Base-by-base conservation (phyloP, 768 basidiomycete genomes). In the Fomitopsis pulvina region DNA sequence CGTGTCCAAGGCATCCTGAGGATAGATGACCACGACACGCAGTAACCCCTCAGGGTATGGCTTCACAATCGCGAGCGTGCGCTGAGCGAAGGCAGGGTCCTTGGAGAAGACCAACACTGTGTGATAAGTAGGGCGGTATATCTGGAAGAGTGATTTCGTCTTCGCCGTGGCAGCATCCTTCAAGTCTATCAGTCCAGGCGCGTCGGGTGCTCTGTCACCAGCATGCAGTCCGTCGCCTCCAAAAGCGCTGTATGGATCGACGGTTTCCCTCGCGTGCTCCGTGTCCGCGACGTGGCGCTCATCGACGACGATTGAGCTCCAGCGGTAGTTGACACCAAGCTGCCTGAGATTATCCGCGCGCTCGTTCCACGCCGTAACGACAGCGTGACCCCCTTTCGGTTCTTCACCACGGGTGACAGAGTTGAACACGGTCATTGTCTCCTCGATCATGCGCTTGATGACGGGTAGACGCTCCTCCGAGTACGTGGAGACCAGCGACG, bases 281-380 rank as follows among this genome's bases (percentile, higher is more conserved):
- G 32, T 10, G 26, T 22, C 12, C 38, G 12, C 34, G 27, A 7
- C 47, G 8, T 34, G 37, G 1, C 40, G 52, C 26, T 59, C 70
- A 47, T 78, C 77, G 9, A 74, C 22, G 0, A 78, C 63, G 20
- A 77, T 67, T 0, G 70, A 50, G 56, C 78, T 78, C 59, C 70
- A 68, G 8, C 78, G 67, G 53, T 73, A 79, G 57, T 79, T 79
- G 42, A 78, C 63, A 8, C 73, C 75, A 24, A 77, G 68, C 60
- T 75, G 73, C 48, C 38, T 47, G 10, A 34, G 25, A 3, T 20
- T 22, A 28, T 45, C 44, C n/a, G 28, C 25, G 10, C 24, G 12
- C 4, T 16, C 28, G 9, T 10, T 18, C n/a, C 41, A 16, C 10
- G 24, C 11, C 7, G 16, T 24, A n/a, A n/a, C n/a, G n/a, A n/a